Evolutionary conservation across 2,329 filamentous ascomycete genomes (phyloP).

Genomic region (Fusarium ramigenum): DNA sequence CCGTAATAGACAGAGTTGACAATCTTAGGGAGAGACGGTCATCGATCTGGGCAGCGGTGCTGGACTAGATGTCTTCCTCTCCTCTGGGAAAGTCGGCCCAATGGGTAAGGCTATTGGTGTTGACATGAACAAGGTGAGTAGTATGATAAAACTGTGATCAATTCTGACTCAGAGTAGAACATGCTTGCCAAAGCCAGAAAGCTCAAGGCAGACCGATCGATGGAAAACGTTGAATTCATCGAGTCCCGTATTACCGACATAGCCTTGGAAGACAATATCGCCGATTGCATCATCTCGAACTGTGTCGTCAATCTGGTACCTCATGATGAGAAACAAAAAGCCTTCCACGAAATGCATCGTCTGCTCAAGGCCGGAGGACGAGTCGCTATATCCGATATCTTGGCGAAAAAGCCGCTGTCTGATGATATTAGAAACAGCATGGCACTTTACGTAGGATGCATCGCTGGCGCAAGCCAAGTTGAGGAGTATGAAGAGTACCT

Average conservation of each 20-base stretch:
- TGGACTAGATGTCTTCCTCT: neutral
- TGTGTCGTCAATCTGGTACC: conserved; percentile 71
- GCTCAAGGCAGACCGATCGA: neutral
- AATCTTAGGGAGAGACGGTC: neutral
- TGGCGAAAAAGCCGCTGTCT: conserved; percentile 60
- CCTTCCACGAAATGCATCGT: conserved; percentile 67
- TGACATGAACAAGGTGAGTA: conserved; percentile 3
- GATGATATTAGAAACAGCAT: conserved; percentile 58
- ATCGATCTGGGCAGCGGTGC: conserved; percentile 10
- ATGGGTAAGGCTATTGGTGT: neutral
- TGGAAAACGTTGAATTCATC: neutral
- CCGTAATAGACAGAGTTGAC: rapidly evolving
- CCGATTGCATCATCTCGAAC: conserved; percentile 64
- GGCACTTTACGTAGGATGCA: conserved; percentile 67
- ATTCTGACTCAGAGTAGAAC: neutral
- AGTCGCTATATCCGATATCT: conserved; percentile 68
- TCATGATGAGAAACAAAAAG: conserved; percentile 58
- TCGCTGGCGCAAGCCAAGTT: conserved; percentile 65
- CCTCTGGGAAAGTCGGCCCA: neutral
- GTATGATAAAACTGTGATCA: rapidly evolving
- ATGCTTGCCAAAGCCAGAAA: neutral
- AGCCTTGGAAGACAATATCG: neutral
- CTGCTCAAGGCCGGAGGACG: conserved; percentile 66
- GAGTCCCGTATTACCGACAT: neutral
- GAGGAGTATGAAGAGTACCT: conserved; percentile 63